Evolutionary conservation across 768 basidiomycete species (phyloP), one percentile per base, ranked within the genome.

Genomic region (Grammothele lineata): DNA sequence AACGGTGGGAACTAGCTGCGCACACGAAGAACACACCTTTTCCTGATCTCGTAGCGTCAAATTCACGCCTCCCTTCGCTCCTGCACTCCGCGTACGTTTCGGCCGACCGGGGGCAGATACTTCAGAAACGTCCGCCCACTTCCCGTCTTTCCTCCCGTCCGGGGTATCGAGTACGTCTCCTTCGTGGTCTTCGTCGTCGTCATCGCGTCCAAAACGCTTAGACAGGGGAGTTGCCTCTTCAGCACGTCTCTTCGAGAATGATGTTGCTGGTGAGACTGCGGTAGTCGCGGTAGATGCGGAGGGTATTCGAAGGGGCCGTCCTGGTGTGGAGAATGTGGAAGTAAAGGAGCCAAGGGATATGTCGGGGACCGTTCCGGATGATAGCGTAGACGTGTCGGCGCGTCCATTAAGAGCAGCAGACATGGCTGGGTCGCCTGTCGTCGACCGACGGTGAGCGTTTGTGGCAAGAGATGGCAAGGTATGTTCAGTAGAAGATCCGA

Each of bases 1-100:
- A 30, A 7, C 27, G 27, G 27, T 14, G 22, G 24, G 23, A 22
- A 37, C 30, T 9, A 19, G 24, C 21, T 21, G 10, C 14, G 23
- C 25, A 23, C 8, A 22, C 37, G 37, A 18, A 17, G 32, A 15
- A 61, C 73, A 42, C 56, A 91, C 95, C 78, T 97, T 95, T 69
- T 98, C 94, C 66, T 99, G 95, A 63, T 98, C 95, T 7, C 93
- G 78, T 12, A 99, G 74, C 0, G 94, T 95, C 55, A 96, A 76
- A 14, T 73, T 70, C 10, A 59, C 37, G 9, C 57, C 56, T 5
- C 59, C 59, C 49, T 62, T 62, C 8, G 46, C 44, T 14, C 49
- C n/a, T 5, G 24, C 26, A 25, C 56, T 56, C 17, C 54, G 53
- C 7, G 56, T 59, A 8, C 58, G 58, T 18, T 45, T 48, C 27